Base-by-base conservation (phyloP, 2,329 filamentous ascomycete species). In the Xylariaceae sp. region DNA sequence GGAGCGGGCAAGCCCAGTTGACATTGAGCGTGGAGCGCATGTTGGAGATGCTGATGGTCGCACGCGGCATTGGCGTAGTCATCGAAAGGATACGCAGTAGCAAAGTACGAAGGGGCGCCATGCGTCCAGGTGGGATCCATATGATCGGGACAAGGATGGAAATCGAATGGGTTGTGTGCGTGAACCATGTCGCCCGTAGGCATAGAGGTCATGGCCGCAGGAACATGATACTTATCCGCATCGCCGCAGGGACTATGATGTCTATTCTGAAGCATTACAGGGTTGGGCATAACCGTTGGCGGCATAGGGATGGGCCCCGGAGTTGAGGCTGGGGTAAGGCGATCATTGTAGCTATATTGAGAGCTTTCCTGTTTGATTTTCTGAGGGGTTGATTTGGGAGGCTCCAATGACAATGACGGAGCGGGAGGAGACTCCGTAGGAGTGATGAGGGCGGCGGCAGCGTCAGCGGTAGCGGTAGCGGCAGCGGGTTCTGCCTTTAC, bases 181-280 rank as follows among this genome's bases (percentile, higher is more conserved):
- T 64, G 62, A 37, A 74, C 51, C 53, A 73, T 64, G 35, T 71
- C 68, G 57, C 58, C 62, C 5, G 58, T 54, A 1, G 72, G 69
- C 45, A 68, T 74, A 30, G 68, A 64, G 7, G 64, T 60, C 55
- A 71, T 57, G 12, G 55, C 61, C 5, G 67, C 67, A 2, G 67
- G 58, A 6, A 65, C 57, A 1, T 67, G 64, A 47, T 71, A 70
- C 19, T 66, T 59, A 60, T 81, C 79, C 3, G 64, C 68, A 53
- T 83, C 80, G 67, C 78, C 81, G 67, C 74, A 77, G 1, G 80
- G 80, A 0, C 80, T 82, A 55, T 80, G 73, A 31, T 81, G 53
- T 59, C 72, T 55, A 50, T 65, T 50, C 60, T 69, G 67, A 55
- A 73, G 68, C 54, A 67, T 57, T 51, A 63, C 70, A 55, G 67